Evolutionary conservation across 176 grass and related monocot genomes (phyloP).

Genomic region (Zea mays): DNA sequence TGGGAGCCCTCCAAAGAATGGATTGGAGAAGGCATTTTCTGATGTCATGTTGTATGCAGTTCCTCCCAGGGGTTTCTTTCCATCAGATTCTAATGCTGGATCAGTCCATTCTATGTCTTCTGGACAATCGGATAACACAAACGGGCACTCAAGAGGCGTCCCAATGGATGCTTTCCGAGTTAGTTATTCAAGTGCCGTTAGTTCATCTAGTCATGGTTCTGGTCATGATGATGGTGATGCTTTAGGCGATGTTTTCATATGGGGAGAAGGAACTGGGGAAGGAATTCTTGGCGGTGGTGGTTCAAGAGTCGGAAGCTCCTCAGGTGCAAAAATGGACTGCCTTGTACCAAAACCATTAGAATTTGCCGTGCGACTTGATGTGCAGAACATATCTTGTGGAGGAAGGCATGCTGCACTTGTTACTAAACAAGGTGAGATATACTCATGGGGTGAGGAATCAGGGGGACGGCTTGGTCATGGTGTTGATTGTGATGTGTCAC

Average conservation of each 20-base stretch:
- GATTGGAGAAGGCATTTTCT: constrained; percentile 84
- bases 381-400: constrained; percentile 96
- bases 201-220: constrained; percentile 98
- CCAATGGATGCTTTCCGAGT: constrained; percentile 92
- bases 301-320: constrained; percentile 57
- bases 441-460: constrained; percentile 98
- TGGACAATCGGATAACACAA: constrained; percentile 77
- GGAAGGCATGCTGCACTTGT: constrained; percentile 87
- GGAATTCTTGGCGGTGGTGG: constrained; percentile 87
- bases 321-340: constrained; percentile 67
- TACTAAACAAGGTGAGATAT: constrained; percentile 95
- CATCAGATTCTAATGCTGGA: constrained; percentile 73
- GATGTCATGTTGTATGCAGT: constrained; percentile 77
- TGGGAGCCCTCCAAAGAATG: constrained; percentile 86
- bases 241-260: constrained; percentile 97
- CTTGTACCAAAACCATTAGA: constrained; percentile 88
- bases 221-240: constrained; percentile 93
- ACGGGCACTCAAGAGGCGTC: constrained; percentile 60
- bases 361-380: constrained; percentile 90
- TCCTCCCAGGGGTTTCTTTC: constrained; percentile 76
- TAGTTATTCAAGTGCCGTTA: constrained; percentile 93
- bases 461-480: constrained; percentile 93
- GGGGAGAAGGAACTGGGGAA: constrained; percentile 95
- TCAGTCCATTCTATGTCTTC: constrained; percentile 88
- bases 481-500: constrained; percentile 86